Evolutionary conservation across 768 basidiomycete genomes (phyloP), one percentile per base, ranked within the genome.

Genomic region (Roridomyces roridus): DNA sequence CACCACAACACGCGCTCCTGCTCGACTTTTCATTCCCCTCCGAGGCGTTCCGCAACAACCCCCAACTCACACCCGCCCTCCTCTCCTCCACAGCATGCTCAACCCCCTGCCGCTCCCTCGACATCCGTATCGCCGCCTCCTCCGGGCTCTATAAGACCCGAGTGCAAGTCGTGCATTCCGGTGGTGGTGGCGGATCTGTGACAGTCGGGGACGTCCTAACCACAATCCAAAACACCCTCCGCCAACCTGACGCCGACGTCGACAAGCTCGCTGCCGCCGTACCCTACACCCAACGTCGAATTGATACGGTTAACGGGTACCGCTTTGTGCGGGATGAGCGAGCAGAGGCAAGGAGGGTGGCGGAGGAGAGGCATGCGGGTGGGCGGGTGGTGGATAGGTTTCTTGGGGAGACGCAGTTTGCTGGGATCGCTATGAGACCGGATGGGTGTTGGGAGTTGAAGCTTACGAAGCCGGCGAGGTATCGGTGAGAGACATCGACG

Each of bases 11-110:
- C 9, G 45, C 57, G 2, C 45, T 58, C 15, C 43, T 45, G 31
- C 57, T 58, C 24, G 49, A 58, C 44, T 37, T 58, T 44, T 58
- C 57, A 17, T 58, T 58, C 50, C 57, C 57, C 0, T 58, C 57
- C 21, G 50, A 35, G 1, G 49, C 49, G n/a, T 58, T 58, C 50
- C 37, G 50, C 3, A 18, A 9, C 9, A 58, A 58, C 37, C 50
- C 57, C 7, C 49, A 51, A 24, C 36, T 51, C 7, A 58, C 49
- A 1, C 20, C 39, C 37, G 20, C 24, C 1, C 50, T 58, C 5
- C 39, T 58, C 10, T 9, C 25, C n/a, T 25, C 34, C 2, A 47
- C 45, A 1, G 57, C 57, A 6, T 58, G 50, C 29, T 34, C 20
- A 1, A 49, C 57, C 7, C 11, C 31, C 31, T 34, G 31, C 15